Percentiles rank a stretch among this genome's conserved stretches.
Conservation (phyloP, 345 rosid genomes). For the Excoecaria cochinchinensis region DNA sequence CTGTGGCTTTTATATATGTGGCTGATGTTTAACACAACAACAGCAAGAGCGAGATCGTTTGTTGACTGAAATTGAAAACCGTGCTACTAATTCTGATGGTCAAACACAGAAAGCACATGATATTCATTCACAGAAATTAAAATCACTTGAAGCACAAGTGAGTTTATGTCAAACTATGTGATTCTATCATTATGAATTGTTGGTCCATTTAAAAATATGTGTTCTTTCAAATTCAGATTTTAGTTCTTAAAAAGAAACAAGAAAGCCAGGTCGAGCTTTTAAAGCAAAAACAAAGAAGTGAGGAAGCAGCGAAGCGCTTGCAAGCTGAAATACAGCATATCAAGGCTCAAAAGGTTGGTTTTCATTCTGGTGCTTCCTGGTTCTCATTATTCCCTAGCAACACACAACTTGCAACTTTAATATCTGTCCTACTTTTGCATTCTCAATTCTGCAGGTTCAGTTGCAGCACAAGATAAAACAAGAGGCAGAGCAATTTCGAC, state of each 20-base stretch:
- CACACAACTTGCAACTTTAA: not conserved
- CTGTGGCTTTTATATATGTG: constrained; percentile 2
- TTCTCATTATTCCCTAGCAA: not conserved
- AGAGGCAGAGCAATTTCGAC: constrained; percentile 97
- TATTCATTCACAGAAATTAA: constrained; percentile 74
- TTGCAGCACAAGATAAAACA: constrained; percentile 94
- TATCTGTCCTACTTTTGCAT: not conserved
- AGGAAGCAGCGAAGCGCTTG: constrained; percentile 82
- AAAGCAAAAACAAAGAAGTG: constrained; percentile 94
- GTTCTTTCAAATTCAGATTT: constrained; percentile 46
- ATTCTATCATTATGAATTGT: not conserved
- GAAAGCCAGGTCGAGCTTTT: constrained; percentile 83
- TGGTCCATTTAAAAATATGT: not conserved
- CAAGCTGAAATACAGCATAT: constrained; percentile 95
- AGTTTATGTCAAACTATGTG: not conserved
- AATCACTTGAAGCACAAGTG: constrained; percentile 84
- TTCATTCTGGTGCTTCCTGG: not conserved
- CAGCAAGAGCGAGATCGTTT: constrained; percentile 91
- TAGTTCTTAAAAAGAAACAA: constrained; percentile 85
- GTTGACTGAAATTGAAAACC: constrained; percentile 82
- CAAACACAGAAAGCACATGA: constrained; percentile 81
- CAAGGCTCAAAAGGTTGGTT: constrained; percentile 79
- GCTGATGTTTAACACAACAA: constrained; percentile 19
- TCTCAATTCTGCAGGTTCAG: constrained; percentile 61
- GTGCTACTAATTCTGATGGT: constrained; percentile 71